Percentiles rank a stretch among this genome's conserved stretches.
These are phyloP conservation scores for Naganishia antarctica DNA, from an alignment of 768 basidiomycete genomes.

Conservation along the genomic window DNA sequence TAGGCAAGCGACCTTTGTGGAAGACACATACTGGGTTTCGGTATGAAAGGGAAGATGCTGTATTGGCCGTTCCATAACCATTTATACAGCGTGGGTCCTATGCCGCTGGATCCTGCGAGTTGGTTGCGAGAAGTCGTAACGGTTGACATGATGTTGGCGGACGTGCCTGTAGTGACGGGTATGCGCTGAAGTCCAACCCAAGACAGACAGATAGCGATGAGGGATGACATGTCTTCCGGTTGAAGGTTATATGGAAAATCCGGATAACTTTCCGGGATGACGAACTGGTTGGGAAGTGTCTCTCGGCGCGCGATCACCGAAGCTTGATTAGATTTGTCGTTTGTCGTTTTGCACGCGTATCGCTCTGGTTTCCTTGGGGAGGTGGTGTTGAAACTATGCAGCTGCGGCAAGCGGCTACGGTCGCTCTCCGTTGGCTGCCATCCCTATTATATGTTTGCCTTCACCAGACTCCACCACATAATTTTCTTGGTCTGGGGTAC, in stretches of 20 bases:
- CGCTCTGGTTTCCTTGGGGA: too few species aligned
- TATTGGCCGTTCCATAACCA: slow-evolving; percentile 19
- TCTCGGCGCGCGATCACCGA: slow-evolving; percentile 20
- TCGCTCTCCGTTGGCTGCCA: not conserved
- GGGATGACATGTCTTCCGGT: not conserved
- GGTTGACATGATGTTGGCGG: slow-evolving; percentile 1
- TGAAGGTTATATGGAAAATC: not conserved
- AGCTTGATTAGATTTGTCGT: not conserved
- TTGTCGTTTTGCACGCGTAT: not conserved
- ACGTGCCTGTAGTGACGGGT: not conserved
- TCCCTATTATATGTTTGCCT: not conserved
- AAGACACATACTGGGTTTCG: slow-evolving; percentile 5
- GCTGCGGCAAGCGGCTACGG: not conserved
- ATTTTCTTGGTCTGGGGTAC: not conserved
- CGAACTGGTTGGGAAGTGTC: too few species aligned
- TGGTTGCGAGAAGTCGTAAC: not conserved
- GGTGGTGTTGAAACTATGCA: too few species aligned
- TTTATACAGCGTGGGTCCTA: slow-evolving; percentile 5
- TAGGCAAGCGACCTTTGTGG: too few species aligned
- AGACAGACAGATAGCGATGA: not conserved
- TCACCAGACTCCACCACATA: too few species aligned
- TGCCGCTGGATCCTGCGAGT: not conserved
- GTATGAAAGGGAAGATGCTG: slow-evolving; percentile 23
- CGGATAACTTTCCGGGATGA: not conserved
- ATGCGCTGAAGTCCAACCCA: slow-evolving; percentile 15